A percentile compares a stretch with the other conserved stretches of the same genome.
These are phyloP conservation scores for Orbilia quercus DNA, from an alignment of 2,329 filamentous ascomycete genomes.

Conservation along the genomic window DNA sequence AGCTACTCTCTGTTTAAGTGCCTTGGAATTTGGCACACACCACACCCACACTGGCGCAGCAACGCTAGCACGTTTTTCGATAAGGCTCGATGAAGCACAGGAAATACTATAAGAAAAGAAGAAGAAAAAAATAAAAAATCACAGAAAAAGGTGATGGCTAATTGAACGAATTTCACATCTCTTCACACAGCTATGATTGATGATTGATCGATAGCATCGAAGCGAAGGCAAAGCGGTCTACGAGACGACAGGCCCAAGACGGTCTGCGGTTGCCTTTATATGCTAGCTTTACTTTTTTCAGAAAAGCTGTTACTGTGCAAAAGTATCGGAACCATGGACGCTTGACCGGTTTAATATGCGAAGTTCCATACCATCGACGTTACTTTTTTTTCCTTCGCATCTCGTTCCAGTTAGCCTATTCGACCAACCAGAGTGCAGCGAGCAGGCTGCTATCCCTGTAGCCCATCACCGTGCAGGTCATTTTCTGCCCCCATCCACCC, in stretches of 20 bases:
- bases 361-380: conserved; percentile 53
- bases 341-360: conserved; percentile 53
- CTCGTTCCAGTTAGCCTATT: conserved; percentile 56
- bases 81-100: conserved; percentile 34
- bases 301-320: too few species aligned
- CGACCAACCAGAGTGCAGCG: conserved; percentile 51
- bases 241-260: background rate
- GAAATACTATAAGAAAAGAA: conserved; percentile 21
- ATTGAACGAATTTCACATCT: too few species aligned
- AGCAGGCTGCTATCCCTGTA: conserved; percentile 46
- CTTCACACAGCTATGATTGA: too few species aligned
- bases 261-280: conserved; percentile 33
- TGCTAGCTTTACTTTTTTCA: conserved; percentile 46
- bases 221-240: conserved; percentile 20
- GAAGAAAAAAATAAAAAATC: too few species aligned
- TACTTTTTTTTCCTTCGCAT: conserved; percentile 49
- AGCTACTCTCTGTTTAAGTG: conserved; percentile 31
- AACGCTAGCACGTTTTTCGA: conserved; percentile 45
- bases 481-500: conserved; percentile 54
- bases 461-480: conserved; percentile 53
- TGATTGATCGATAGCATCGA: too few species aligned
- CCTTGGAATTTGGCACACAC: conserved; percentile 47
- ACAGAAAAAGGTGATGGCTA: conserved; percentile 16
- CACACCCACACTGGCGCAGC: background rate
- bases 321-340: conserved; percentile 54